These are phyloP conservation scores for Actinomortierella ambigua DNA, from an alignment of 371 early-diverging fungal species.

Conservation along the genomic window DNA sequence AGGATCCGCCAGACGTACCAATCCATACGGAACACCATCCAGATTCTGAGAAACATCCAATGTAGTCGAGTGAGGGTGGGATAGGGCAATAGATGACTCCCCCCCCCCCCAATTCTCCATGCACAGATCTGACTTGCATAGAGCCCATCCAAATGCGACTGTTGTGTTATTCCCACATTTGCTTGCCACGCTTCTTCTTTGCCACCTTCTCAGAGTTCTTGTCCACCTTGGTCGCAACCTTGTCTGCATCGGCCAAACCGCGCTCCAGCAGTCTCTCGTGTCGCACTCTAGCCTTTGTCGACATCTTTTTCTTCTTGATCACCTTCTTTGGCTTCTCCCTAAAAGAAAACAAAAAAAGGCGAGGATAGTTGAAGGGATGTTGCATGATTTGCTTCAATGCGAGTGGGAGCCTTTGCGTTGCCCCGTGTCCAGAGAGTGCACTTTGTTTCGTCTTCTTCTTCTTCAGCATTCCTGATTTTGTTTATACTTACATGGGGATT, in stretches of 20 bases:
- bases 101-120: too few relatives aligned
- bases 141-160: not conserved
- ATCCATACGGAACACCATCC: too few relatives aligned
- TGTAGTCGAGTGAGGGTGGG: too few relatives aligned
- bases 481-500: constrained; percentile 13
- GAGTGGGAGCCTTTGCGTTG: too few relatives aligned
- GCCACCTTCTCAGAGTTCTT: constrained; percentile 27
- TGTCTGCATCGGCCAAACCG: constrained; percentile 39
- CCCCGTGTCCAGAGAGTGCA: too few relatives aligned
- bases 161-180: constrained; percentile 38
- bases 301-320: constrained; percentile 42
- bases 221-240: constrained; percentile 36
- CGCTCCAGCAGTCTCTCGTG: constrained; percentile 39
- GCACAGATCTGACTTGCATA: too few relatives aligned
- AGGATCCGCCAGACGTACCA: too few relatives aligned
- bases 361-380: not conserved
- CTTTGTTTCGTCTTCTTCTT: too few relatives aligned
- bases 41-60: too few relatives aligned
- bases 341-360: not conserved
- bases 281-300: constrained; percentile 39
- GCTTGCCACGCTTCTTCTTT: constrained; percentile 46
- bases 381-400: too few relatives aligned
- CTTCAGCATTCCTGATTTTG: not conserved
- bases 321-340: constrained; percentile 45
- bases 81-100: too few relatives aligned